Evolutionary conservation across 202 grass and related monocot genomes (phyloP).

Genomic region (Panicum virgatum): DNA sequence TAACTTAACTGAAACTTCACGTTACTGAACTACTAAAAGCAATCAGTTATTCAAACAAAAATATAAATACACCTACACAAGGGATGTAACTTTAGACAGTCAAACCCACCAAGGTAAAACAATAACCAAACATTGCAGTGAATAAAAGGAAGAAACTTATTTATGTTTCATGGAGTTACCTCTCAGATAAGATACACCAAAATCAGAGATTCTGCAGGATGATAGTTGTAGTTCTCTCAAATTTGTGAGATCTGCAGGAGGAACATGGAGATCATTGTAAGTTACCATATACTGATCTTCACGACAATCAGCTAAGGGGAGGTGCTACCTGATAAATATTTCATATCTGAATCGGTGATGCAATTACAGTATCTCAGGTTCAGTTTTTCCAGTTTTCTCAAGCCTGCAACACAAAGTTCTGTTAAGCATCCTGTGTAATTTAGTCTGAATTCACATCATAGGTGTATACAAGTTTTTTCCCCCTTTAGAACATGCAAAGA

Average conservation of each 20-base stretch:
- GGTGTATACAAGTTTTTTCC: neutral
- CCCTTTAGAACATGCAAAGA: neutral
- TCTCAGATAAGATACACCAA: constrained; percentile 78
- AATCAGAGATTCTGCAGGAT: constrained; percentile 81
- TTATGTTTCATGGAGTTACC: constrained; percentile 49
- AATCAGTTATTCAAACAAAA: neutral
- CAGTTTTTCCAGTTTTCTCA: constrained; percentile 87
- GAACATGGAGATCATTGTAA: constrained; percentile 22
- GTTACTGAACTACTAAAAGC: constrained; percentile 22
- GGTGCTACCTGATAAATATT: constrained; percentile 76
- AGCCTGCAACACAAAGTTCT: constrained; percentile 55
- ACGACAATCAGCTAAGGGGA: neutral
- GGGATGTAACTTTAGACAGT: neutral
- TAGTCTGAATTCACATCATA: constrained; percentile 16
- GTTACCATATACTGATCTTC: constrained; percentile 6
- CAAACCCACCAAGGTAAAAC: neutral
- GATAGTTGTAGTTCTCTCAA: constrained; percentile 83
- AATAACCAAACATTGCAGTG: constrained; percentile 19
- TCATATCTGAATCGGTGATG: constrained; percentile 92
- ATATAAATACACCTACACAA: neutral
- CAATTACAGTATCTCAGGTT: constrained; percentile 94
- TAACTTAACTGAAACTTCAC: constrained; percentile 1
- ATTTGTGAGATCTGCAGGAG: constrained; percentile 72
- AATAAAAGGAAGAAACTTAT: constrained; percentile 14
- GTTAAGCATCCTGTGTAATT: neutral